Percentiles rank a stretch among this genome's conserved stretches.
Conservation (phyloP, 768 basidiomycete genomes). For the Boletus rubescentipes region DNA sequence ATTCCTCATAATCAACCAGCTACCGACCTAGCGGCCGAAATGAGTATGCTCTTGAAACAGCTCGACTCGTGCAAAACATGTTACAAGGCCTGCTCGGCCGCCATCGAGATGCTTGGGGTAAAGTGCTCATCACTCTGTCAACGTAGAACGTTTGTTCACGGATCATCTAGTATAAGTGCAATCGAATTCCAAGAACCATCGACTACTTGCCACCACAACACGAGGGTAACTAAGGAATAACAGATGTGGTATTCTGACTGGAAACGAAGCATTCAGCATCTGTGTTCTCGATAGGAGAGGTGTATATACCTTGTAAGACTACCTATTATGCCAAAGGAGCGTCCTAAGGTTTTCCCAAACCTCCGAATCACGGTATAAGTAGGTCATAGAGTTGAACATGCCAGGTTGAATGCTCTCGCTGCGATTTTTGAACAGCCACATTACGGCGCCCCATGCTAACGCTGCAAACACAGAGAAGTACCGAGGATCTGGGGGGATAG, state of each 20-base stretch:
- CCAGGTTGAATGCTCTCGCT: constrained; percentile 94
- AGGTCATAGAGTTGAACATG: constrained; percentile 95
- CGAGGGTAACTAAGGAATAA: constrained; percentile 21
- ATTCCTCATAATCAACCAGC: constrained; percentile 35
- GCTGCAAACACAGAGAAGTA: constrained; percentile 89
- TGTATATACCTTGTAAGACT: constrained; percentile 10
- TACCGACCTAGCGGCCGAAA: constrained; percentile 68
- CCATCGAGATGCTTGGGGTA: constrained; percentile 69
- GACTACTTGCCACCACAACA: constrained; percentile 39
- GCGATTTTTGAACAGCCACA: constrained; percentile 90
- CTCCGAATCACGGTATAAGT: constrained; percentile 93
- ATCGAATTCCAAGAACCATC: constrained; percentile 50
- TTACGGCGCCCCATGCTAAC: constrained; percentile 90
- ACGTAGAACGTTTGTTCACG: constrained; percentile 6
- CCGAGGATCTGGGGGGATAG: constrained; percentile 79
- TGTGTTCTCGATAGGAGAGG: background rate
- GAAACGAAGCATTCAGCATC: background rate
- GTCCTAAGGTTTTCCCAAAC: constrained; percentile 80
- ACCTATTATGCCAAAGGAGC: constrained; percentile 90
- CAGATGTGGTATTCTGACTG: constrained; percentile 6
- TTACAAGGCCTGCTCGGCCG: constrained; percentile 59
- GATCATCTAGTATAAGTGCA: constrained; percentile 58
- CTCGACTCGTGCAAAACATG: constrained; percentile 52
- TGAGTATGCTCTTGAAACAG: constrained; percentile 51
- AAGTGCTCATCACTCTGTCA: constrained; percentile 19